Conservation (phyloP, 1,284 basidiomycete genomes). For the Fistulinella cinereoalba region DNA sequence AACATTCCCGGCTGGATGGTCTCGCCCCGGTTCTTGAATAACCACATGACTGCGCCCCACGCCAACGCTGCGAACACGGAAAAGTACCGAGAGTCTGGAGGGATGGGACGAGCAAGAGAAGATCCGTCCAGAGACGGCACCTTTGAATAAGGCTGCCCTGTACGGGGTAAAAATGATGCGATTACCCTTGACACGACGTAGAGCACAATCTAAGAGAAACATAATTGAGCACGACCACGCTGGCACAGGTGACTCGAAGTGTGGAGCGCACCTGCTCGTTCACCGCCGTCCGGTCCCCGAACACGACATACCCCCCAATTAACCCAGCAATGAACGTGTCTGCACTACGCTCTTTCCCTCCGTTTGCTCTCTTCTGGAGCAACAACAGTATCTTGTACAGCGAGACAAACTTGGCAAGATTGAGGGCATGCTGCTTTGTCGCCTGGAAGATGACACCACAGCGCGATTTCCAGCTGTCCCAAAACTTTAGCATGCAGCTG, state of each 20-base stretch:
- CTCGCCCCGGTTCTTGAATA: conserved; percentile 85
- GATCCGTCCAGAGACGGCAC: conserved; percentile 38
- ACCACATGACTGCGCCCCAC: conserved; percentile 98
- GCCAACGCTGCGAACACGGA: conserved; percentile 85
- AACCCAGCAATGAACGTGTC: conserved; percentile 95
- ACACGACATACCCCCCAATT: conserved; percentile 89
- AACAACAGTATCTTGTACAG: conserved; percentile 89
- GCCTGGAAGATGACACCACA: conserved; percentile 73
- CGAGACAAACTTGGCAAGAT: conserved; percentile 91
- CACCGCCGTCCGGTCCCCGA: conserved; percentile 93
- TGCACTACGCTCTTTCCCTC: conserved; percentile 74
- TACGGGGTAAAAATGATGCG: conserved; percentile 83
- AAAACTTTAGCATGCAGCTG: conserved; percentile 10
- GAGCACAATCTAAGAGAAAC: conserved; percentile 76
- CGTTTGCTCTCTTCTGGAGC: conserved; percentile 76
- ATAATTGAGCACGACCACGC: conserved; percentile 2
- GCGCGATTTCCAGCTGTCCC: conserved; percentile 64
- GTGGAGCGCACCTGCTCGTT: conserved; percentile 85
- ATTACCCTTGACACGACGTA: conserved; percentile 91
- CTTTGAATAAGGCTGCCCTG: conserved; percentile 46
- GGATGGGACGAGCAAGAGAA: conserved; percentile 59
- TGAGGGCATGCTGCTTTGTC: conserved; percentile 86
- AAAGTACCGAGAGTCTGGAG: conserved; percentile 82
- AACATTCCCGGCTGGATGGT: conserved; percentile 93
- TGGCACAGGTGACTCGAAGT: not conserved